phyloP scores from a whole-genome alignment of 306 rosid genomes.

The Fagus sylvatica region DNA sequence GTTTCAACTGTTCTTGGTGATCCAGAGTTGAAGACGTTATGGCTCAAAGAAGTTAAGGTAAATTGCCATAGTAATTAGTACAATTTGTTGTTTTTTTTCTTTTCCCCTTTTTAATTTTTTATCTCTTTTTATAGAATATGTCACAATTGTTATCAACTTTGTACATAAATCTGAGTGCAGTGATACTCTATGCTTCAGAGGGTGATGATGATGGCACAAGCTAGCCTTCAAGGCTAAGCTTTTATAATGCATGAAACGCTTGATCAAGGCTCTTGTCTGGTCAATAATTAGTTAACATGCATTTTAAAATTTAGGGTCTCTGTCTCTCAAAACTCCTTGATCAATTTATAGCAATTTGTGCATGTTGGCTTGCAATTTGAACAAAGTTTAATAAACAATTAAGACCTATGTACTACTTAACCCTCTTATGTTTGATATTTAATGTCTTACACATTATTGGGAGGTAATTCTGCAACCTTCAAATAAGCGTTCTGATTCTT shows the following conservation, averaged over 20 bases:
- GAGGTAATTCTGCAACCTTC: too few relatives aligned
- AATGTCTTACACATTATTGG: too few relatives aligned
- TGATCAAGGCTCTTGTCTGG: neutral
- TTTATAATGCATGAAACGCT: neutral
- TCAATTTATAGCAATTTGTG: neutral
- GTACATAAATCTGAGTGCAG: neutral
- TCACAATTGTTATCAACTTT: neutral
- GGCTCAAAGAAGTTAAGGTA: slow-evolving; percentile 98
- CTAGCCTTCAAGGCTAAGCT: neutral
- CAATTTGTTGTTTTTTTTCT: neutral
- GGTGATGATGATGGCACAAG: slow-evolving; percentile 1
- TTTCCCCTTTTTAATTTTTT: neutral
- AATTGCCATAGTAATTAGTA: neutral
- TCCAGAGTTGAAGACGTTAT: slow-evolving; percentile 67
- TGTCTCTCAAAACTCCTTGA: neutral
- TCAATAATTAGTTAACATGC: neutral
- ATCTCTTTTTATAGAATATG: neutral
- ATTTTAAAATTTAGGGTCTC: slow-evolving; percentile 3
- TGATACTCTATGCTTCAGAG: neutral
- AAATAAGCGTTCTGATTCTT: too few relatives aligned
- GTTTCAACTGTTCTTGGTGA: slow-evolving; percentile 86
- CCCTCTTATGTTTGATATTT: neutral
- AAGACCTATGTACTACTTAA: neutral
- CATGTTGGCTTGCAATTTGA: neutral
- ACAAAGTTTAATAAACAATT: neutral